phyloP scores from a whole-genome alignment of 2,329 filamentous ascomycete species.

The Trichoderma guizhouense region DNA sequence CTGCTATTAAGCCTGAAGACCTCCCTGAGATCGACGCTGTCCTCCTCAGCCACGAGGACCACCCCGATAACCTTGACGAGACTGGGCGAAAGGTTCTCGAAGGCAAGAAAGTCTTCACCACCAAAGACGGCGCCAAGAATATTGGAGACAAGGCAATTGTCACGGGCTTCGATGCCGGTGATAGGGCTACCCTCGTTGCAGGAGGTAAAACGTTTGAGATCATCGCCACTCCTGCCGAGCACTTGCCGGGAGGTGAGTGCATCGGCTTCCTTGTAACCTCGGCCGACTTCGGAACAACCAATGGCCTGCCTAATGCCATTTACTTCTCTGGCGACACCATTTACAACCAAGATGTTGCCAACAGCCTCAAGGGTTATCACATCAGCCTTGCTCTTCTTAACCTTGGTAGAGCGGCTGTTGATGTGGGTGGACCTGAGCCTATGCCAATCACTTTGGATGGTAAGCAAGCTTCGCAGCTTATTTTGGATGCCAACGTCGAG shows the following conservation, averaged over 20 bases:
- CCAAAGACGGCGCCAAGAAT: slow-evolving; percentile 42
- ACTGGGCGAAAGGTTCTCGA: slow-evolving; percentile 44
- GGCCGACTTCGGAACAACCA: slow-evolving; percentile 35
- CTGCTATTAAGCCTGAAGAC: slow-evolving; percentile 35
- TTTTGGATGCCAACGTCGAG: slow-evolving; percentile 39
- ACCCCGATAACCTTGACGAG: slow-evolving; percentile 48
- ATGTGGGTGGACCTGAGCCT: slow-evolving; percentile 23
- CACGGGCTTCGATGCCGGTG: slow-evolving; percentile 38
- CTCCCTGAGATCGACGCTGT: slow-evolving; percentile 47
- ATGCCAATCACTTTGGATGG: slow-evolving; percentile 45
- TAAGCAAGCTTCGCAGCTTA: slow-evolving; percentile 37
- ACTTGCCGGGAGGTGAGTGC: slow-evolving; percentile 43
- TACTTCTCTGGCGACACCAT: slow-evolving; percentile 50
- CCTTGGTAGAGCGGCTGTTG: slow-evolving; percentile 35
- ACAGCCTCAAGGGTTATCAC: slow-evolving; percentile 36
- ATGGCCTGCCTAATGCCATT: slow-evolving; percentile 42
- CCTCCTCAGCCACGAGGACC: slow-evolving; percentile 49
- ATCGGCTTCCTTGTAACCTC: slow-evolving; percentile 43
- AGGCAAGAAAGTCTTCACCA: slow-evolving; percentile 45
- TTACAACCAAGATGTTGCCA: slow-evolving; percentile 39
- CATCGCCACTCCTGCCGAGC: slow-evolving; percentile 42
- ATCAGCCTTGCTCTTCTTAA: slow-evolving; percentile 41
- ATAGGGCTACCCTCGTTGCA: slow-evolving; percentile 29
- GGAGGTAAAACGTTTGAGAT: slow-evolving; percentile 36
- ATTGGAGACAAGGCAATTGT: slow-evolving; percentile 43